Evolutionary conservation across 2,329 filamentous ascomycete species (phyloP), one percentile per base, ranked within the genome.

Genomic region (Colletotrichum sp.): DNA sequence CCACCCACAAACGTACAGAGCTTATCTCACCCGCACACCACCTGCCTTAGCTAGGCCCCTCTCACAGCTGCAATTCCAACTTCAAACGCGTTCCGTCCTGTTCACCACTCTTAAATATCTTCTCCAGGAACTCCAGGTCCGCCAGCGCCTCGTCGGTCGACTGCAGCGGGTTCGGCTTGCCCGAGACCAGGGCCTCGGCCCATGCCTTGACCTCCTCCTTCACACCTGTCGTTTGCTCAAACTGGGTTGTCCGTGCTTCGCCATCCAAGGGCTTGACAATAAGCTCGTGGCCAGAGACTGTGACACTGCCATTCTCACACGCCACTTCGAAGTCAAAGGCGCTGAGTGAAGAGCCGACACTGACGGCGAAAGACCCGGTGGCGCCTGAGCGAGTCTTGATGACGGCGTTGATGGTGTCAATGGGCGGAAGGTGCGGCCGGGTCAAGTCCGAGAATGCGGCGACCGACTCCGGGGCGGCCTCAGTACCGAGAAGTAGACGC

Each of bases 401-500:
- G 3, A 91, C 86, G 12, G 91, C 91, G 79, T 92, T 89, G 66
- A 95, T 85, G 2, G 93, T 93, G 80, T 95, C 94, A 2, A 94
- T 87, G 0, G 93, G 93, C 6, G 90, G 88, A 10, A 95, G 85
- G 78, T 92, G 87, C 69, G 86, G 81, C 76, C 90, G 88, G 62
- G 68, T 73, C 65, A 71, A 58, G 36, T 70, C 75, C 1, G 91
- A 91, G 75, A 91, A 90, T 1, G 91, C 91, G 21, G 87, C 85
- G 5, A 93, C 83, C 10, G 87, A 84, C 62, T 89, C 82, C 18
- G 85, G 85, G 6, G 86, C 85, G 1, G 83, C 76, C 30, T 70
- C 74, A 26, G 36, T 66, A 21, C 87, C 86, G 3, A 95, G 84
- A 56, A 96, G 81, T 36, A 90, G 82, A 18, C 94, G 87, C 66